Evolutionary conservation across 441 rosid genomes (phyloP).

Genomic region (Gossypium lobatum): DNA sequence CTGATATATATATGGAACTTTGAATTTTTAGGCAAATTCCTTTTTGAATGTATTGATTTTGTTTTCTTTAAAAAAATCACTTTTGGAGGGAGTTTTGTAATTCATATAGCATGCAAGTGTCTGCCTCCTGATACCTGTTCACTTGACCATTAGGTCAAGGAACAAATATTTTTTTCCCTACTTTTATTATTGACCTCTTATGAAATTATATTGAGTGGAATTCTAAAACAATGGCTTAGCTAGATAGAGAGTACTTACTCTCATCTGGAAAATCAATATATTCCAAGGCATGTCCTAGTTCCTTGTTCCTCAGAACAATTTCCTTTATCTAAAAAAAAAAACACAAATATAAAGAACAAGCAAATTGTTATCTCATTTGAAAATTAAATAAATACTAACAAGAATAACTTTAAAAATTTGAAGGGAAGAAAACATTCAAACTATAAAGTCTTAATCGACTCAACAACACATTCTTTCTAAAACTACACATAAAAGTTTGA

Average conservation of each 20-base stretch:
- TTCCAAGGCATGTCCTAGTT: conserved; percentile 21
- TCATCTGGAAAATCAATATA: conserved; percentile 67
- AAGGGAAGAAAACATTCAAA: not conserved
- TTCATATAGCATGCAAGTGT: conserved; percentile 46
- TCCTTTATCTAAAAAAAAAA: conserved; percentile 36
- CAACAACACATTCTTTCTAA: not conserved
- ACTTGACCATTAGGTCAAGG: conserved; percentile 43
- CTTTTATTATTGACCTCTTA: not conserved
- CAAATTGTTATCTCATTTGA: not conserved
- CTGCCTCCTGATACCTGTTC: conserved; percentile 34
- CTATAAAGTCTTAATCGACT: not conserved
- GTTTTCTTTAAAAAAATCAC: not conserved
- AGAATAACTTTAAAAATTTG: not conserved
- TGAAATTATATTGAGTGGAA: not conserved
- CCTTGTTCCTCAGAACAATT: conserved; percentile 13
- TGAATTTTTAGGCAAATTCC: not conserved
- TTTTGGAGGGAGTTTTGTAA: not conserved
- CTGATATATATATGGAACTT: not conserved
- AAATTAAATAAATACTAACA: not conserved
- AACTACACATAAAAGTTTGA: not conserved
- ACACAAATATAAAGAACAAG: not conserved
- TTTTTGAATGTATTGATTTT: not conserved
- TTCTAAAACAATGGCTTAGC: not conserved
- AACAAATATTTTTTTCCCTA: not conserved
- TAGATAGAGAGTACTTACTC: conserved; percentile 32